Percentiles rank a stretch among this genome's conserved stretches.
These are phyloP conservation scores for Yarrowia sp. DNA, from an alignment of 805 yeast genomes.

Conservation along the genomic window DNA sequence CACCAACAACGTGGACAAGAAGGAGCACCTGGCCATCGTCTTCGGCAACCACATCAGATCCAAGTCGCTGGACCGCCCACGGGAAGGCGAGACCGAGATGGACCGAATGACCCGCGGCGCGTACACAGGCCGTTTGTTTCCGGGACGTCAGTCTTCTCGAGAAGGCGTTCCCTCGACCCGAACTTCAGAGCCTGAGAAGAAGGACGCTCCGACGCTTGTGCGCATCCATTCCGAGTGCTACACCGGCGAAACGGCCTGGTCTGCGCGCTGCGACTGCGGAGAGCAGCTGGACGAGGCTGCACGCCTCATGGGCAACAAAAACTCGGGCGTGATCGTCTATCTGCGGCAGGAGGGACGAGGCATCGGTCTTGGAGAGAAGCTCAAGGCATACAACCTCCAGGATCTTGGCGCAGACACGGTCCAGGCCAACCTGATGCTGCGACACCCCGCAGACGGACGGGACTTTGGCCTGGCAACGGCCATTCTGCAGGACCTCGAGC, in stretches of 20 bases:
- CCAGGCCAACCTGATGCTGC: conserved; percentile 84
- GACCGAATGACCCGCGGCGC: conserved; percentile 99
- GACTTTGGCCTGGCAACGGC: conserved; percentile 93
- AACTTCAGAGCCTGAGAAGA: conserved; percentile 21
- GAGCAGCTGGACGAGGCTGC: conserved; percentile 99
- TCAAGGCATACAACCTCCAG: conserved; percentile 94
- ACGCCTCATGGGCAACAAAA: conserved; percentile 78
- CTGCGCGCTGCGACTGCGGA: conserved; percentile 98
- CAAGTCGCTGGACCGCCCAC: conserved; percentile 58
- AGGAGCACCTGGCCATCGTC: conserved; percentile 95
- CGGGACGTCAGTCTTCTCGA: conserved; percentile 69
- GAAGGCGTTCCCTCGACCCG: conserved; percentile 29
- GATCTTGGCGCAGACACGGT: conserved; percentile 99
- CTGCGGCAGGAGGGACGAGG: conserved; percentile 98
- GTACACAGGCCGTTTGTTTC: conserved; percentile 82
- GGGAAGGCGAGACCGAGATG: conserved; percentile 74
- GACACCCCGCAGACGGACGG: conserved; percentile 98
- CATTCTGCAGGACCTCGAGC: conserved; percentile 78
- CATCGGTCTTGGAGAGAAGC: conserved; percentile 95
- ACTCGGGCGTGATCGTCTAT: conserved; percentile 93
- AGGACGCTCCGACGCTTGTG: conserved; percentile 55
- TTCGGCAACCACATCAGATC: conserved; percentile 92
- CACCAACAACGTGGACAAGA: conserved; percentile 77
- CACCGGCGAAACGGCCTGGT: conserved; percentile 99
- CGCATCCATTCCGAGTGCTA: conserved; percentile 97